These are phyloP conservation scores for Globisporangium polare DNA, from an alignment of 352 stramenopile species.

Conservation along the genomic window DNA sequence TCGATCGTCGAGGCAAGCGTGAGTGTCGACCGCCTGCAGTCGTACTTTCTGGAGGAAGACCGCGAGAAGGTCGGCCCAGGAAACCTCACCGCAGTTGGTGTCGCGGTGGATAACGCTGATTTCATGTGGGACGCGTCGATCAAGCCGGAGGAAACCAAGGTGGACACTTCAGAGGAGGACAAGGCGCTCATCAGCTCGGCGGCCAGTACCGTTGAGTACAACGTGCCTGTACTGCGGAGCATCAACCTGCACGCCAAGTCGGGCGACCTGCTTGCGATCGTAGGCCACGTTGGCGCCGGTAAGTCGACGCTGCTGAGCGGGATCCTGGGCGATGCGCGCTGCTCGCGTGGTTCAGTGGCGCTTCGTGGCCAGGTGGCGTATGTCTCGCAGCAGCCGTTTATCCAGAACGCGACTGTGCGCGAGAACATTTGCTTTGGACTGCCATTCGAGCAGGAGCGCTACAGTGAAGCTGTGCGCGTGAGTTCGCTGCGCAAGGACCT, in stretches of 20 bases:
- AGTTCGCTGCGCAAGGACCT: conserved; percentile 86
- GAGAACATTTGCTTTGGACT: conserved; percentile 50
- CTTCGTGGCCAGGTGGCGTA: conserved; percentile 46
- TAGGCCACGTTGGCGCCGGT: conserved; percentile 69
- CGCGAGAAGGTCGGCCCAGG: conserved; percentile 66
- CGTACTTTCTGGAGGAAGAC: conserved; percentile 58
- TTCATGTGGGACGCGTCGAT: conserved; percentile 63
- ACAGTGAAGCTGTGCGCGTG: conserved; percentile 49
- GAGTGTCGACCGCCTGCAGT: conserved; percentile 51
- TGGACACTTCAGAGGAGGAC: conserved; percentile 34
- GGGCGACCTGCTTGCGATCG: conserved; percentile 72
- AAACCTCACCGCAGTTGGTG: conserved; percentile 52
- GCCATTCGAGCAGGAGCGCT: conserved; percentile 31
- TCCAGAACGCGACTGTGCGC: conserved; percentile 44
- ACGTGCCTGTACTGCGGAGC: conserved; percentile 32
- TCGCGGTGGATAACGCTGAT: conserved; percentile 40
- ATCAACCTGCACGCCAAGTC: conserved; percentile 69
- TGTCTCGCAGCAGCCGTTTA: conserved; percentile 53
- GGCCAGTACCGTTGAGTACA: conserved; percentile 17
- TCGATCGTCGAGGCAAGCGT: conserved; percentile 89
- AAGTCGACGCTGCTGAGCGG: conserved; percentile 70
- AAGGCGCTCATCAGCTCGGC: conserved; percentile 14
- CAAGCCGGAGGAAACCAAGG: not conserved
- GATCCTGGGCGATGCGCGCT: conserved; percentile 38
- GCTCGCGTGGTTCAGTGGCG: conserved; percentile 20